A percentile compares a stretch with the other conserved stretches of the same genome.
Evolutionary conservation across 1,284 basidiomycete genomes (phyloP).

Genomic region (Pholiota adiposa): DNA sequence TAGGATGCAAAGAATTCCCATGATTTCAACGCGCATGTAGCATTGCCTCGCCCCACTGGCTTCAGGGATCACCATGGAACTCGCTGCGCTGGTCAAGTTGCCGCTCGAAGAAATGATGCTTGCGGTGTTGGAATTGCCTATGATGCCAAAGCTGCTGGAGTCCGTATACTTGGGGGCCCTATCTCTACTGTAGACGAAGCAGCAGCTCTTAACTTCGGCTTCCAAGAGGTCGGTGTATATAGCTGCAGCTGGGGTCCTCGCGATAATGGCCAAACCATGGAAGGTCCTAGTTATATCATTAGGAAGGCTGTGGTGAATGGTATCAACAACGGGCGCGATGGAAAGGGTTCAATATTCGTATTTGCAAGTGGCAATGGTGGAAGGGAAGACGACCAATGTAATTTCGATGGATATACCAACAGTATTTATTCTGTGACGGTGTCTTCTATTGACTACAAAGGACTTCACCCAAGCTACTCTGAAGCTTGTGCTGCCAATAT

Average conservation of each 20-base stretch:
- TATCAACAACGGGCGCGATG: constrained; percentile 86
- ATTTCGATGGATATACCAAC: constrained; percentile 99
- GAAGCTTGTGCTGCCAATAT: constrained; percentile 97
- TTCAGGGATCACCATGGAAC: constrained; percentile 97
- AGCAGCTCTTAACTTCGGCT: constrained; percentile 93
- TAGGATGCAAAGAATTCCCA: constrained; percentile 90
- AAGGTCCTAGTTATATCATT: constrained; percentile 90
- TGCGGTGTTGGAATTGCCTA: constrained; percentile 98
- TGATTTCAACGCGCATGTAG: constrained; percentile 94
- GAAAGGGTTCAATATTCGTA: constrained; percentile 93
- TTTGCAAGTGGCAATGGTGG: constrained; percentile 98
- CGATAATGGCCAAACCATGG: constrained; percentile 95
- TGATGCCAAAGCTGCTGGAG: constrained; percentile 86
- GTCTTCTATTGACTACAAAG: constrained; percentile 89
- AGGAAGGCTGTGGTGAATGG: constrained; percentile 95
- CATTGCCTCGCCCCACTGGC: constrained; percentile 84
- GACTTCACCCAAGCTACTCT: constrained; percentile 94
- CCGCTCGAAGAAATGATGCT: constrained; percentile 89
- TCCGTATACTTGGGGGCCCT: constrained; percentile 93
- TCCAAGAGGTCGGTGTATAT: constrained; percentile 90
- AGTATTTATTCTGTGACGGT: constrained; percentile 97
- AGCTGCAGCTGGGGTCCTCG: constrained; percentile 98
- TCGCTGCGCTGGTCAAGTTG: constrained; percentile 96
- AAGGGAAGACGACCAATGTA: constrained; percentile 91
- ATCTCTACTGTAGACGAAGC: constrained; percentile 98